phyloP scores from a whole-genome alignment of 768 basidiomycete genomes.

The Hirschioporus abietinus region DNA sequence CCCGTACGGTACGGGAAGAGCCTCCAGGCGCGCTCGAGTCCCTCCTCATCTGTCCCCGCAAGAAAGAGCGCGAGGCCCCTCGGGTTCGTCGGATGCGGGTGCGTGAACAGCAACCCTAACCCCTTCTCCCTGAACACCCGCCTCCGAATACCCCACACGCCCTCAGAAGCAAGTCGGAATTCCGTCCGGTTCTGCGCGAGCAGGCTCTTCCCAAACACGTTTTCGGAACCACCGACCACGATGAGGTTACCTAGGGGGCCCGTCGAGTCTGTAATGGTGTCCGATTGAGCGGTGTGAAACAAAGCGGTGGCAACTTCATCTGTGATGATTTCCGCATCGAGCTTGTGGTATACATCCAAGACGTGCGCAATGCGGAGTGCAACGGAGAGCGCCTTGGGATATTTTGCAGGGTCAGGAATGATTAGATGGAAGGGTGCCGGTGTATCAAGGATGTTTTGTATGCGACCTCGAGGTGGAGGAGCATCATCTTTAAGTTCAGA shows the following conservation, averaged over 20 bases:
- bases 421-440: conserved; percentile 51
- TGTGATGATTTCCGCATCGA: conserved; percentile 59
- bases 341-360: conserved; percentile 58
- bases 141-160: conserved; percentile 14
- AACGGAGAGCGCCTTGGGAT: conserved; percentile 38
- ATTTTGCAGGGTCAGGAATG: conserved; percentile 31
- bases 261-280: conserved; percentile 15
- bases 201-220: conserved; percentile 18
- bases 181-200: conserved; percentile 13
- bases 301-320: conserved; percentile 17
- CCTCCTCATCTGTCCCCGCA: conserved; percentile 46
- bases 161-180: conserved; percentile 9
- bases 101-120: conserved; percentile 55
- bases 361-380: conserved; percentile 67
- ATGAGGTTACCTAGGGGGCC: conserved; percentile 49
- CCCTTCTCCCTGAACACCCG: conserved; percentile 13
- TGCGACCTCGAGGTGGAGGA: conserved; percentile 40
- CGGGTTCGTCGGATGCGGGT: conserved; percentile 49
- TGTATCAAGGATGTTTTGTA: conserved; percentile 62
- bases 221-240: conserved; percentile 39
- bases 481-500: background rate
- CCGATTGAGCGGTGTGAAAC: conserved; percentile 24
- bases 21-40: conserved; percentile 62
- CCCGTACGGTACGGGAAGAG: conserved; percentile 87
- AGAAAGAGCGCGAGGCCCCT: conserved; percentile 47